Evolutionary conservation across 140 eudicot genomes (phyloP), one percentile per base, ranked within the genome.

Genomic region (Bidens hawaiensis): DNA sequence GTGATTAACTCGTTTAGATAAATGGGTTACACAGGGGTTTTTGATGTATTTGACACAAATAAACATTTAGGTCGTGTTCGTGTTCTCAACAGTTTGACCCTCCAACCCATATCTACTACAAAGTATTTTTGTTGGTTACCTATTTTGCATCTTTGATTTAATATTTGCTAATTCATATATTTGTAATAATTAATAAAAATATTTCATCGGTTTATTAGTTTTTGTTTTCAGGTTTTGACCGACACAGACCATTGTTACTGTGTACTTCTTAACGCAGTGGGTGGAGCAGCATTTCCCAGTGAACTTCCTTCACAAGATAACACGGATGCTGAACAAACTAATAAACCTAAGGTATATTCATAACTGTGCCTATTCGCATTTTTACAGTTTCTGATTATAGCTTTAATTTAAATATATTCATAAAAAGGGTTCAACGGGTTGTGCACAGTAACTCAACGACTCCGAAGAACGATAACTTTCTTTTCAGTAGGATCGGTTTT

Each of bases 161-260:
- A 9, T 26, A 27, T 16, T 17, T 48, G 6, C 5, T 30, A 31
- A 12, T 10, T 52, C 15, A 41, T 45, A 55, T 56, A 42, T 7
- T 9, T 45, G 42, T 56, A 42, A 7, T 9, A 13, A 27, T 45
- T 56, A 50, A 21, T 19, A 45, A 41, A 14, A 25, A 73, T 40
- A 53, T 19, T 19, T 33, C 12, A 72, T 63, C 55, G 16, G 33
- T 36, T 36, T 36, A 36, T 13, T 36, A 42, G 64, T 21, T 58
- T 49, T 11, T 1, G 17, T 52, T 62, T 81, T n/a, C 83, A 93
- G 99, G 97, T 93, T 64, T 78, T 93, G 76, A 78, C 94, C 0
- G 99, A 93, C 62, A 51, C 81, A 38, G 96, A 93, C 72, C 99
- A 93, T 71, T 93, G 99, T 65, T 93, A 85, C 66, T 93, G 99